Evolutionary conservation across 768 basidiomycete species (phyloP).

Genomic region (Pilatotrama ljubarskyi): DNA sequence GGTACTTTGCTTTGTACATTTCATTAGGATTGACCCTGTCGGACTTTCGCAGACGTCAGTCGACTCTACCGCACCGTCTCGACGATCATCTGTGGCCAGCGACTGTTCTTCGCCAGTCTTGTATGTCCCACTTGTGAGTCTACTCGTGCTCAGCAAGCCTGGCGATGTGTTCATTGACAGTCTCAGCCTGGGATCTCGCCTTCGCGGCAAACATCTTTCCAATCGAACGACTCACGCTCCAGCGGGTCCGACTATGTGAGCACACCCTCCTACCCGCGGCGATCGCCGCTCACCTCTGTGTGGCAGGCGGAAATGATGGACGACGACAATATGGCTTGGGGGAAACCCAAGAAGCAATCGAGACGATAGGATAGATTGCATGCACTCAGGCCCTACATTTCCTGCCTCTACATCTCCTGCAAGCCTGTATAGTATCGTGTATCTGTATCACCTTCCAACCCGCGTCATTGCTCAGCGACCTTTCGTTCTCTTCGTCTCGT

Average conservation of each 20-base stretch:
- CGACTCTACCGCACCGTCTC: background rate
- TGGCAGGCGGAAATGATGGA: constrained; percentile 34
- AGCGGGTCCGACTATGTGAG: constrained; percentile 9
- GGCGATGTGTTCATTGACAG: background rate
- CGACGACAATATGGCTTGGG: constrained; percentile 35
- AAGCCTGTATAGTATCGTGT: too few species aligned
- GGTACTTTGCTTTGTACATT: background rate
- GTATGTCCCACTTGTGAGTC: constrained; percentile 11
- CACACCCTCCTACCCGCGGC: background rate
- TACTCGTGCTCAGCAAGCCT: background rate
- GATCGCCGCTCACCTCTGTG: background rate
- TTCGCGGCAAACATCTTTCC: background rate
- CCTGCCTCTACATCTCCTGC: too few species aligned
- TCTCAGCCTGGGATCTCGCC: constrained; percentile 6
- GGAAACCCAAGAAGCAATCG: constrained; percentile 23
- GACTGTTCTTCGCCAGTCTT: constrained; percentile 12
- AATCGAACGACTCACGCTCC: background rate
- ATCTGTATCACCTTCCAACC: too few species aligned
- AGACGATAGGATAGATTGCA: background rate
- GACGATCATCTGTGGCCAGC: constrained; percentile 9
- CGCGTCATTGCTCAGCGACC: too few species aligned
- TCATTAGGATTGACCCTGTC: background rate
- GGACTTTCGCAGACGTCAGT: background rate
- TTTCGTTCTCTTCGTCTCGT: too few species aligned
- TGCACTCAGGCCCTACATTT: background rate